Evolutionary conservation across 2,329 filamentous ascomycete species (phyloP), one percentile per base, ranked within the genome.

Genomic region (Neonectria punicea): DNA sequence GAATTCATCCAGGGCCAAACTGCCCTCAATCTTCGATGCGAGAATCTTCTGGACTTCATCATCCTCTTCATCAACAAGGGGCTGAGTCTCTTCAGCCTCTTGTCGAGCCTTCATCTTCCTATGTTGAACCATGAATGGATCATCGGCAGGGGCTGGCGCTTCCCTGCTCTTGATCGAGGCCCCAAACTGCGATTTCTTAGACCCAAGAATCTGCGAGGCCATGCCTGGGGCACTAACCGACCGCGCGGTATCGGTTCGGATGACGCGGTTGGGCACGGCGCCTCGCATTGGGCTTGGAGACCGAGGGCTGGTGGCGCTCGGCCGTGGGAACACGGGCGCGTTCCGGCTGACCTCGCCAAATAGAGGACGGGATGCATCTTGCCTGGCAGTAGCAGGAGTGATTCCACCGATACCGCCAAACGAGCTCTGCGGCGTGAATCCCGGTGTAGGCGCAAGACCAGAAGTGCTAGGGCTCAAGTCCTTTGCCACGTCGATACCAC

Each of bases 221-320:
- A 87, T 84, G 16, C 86, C 85, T 2, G 89, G 88, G 1, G 87
- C 86, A 73, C 87, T 90, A 43, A 89, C 85, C 1, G 88, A 90
- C 56, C 88, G 83, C 13, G 81, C 79, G 2, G 81, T 77, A 32
- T 90, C 87, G 22, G 82, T 79, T 58, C 84, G 79, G 6, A 83
- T 71, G 30, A 86, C 72, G 70, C 84, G 82, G 64, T 81, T 77
- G 34, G 88, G 87, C 32, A 89, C 79, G 44, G 87, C 84, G 57
- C 84, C 82, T 36, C 91, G 87, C 28, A 92, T 80, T 1, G 92
- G 92, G 68, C 92, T 94, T 1, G 92, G 91, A 10, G 92, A 93
- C 39, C 91, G 87, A 51, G 91, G 90, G 68, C 87, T 90, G n/a
- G 83, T 81, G 20, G 80, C 81, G 36, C 78, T 83, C 25, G 86